Conservation (phyloP, 1,284 basidiomycete species). For the Moesziomyces globuligerus region DNA sequence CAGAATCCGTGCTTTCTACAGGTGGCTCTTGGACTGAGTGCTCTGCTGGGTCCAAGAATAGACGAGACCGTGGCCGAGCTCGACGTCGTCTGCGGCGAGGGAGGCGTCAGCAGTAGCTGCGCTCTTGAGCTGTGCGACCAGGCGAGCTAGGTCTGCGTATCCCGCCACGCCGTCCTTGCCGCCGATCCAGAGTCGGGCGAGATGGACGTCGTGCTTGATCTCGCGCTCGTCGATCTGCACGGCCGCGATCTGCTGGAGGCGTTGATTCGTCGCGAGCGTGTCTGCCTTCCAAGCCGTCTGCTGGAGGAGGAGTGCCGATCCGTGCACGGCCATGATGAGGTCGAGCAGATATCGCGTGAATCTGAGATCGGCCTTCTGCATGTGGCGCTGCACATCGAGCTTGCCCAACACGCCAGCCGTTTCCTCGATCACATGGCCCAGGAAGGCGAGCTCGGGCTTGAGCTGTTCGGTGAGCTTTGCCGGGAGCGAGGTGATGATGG, state of each 20-base stretch:
- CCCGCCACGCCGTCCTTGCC: constrained; percentile 18
- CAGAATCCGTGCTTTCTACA: constrained; percentile 18
- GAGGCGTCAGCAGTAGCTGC: constrained; percentile 6
- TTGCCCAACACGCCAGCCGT: constrained; percentile 6
- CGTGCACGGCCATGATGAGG: constrained; percentile 36
- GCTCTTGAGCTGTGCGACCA: constrained; percentile 26
- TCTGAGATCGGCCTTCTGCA: constrained; percentile 29
- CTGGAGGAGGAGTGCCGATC: constrained; percentile 37
- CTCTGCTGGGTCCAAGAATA: constrained; percentile 25
- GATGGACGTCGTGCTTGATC: constrained; percentile 21
- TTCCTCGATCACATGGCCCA: constrained; percentile 6
- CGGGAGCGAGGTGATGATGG: constrained; percentile 21
- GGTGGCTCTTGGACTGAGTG: constrained; percentile 7
- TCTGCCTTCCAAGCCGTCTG: constrained; percentile 38
- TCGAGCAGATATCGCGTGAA: constrained; percentile 43
- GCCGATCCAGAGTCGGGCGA: constrained; percentile 40
- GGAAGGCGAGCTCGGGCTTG: constrained; percentile 17
- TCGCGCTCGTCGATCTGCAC: constrained; percentile 9
- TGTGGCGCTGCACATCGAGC: constrained; percentile 23
- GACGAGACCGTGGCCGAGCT: constrained; percentile 27
- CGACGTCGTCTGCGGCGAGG: constrained; percentile 12
- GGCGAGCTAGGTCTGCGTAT: constrained; percentile 24
- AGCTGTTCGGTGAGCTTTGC: background rate
- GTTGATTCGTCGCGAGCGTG: background rate
- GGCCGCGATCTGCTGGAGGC: constrained; percentile 25